These are phyloP conservation scores for Xylaria venustula DNA, from an alignment of 495 filamentous ascomycete species.

Conservation along the genomic window DNA sequence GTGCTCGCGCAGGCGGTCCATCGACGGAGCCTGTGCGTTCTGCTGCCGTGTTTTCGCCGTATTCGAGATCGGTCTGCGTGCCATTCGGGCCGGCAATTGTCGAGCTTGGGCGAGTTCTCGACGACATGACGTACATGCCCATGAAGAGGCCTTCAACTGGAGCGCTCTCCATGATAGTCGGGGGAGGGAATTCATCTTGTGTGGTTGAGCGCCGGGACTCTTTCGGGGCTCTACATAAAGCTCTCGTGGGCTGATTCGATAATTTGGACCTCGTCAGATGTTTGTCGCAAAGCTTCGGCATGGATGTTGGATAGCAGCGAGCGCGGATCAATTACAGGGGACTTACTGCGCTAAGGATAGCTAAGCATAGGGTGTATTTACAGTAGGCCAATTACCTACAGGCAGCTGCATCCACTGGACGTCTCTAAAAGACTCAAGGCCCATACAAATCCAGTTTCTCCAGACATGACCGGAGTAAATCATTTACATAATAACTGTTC, in stretches of 20 bases:
- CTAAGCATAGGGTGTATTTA: background rate
- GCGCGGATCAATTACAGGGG: slow-evolving; percentile 12
- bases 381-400: too few species aligned
- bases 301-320: background rate
- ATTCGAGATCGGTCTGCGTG: slow-evolving; percentile 21
- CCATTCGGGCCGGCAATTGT: slow-evolving; percentile 4
- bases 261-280: slow-evolving; percentile 18
- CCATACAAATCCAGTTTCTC: too few species aligned
- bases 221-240: too few species aligned
- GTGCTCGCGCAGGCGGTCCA: slow-evolving; percentile 54
- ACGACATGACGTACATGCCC: slow-evolving; percentile 31
- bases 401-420: too few species aligned
- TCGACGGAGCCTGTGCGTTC: slow-evolving; percentile 35
- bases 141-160: slow-evolving; percentile 20
- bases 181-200: slow-evolving; percentile 29
- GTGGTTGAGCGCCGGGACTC: slow-evolving; percentile 2
- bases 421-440: too few species aligned
- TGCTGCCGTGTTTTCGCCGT: slow-evolving; percentile 19
- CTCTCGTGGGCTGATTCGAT: slow-evolving; percentile 6
- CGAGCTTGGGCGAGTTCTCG: slow-evolving; percentile 16
- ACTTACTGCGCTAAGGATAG: too few species aligned
- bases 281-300: slow-evolving; percentile 8
- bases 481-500: too few species aligned
- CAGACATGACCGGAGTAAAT: too few species aligned
- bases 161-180: slow-evolving; percentile 21